Percentiles rank a stretch among this genome's conserved stretches.
Conservation (phyloP, 257 asterid species). For the Ballota nigra region DNA sequence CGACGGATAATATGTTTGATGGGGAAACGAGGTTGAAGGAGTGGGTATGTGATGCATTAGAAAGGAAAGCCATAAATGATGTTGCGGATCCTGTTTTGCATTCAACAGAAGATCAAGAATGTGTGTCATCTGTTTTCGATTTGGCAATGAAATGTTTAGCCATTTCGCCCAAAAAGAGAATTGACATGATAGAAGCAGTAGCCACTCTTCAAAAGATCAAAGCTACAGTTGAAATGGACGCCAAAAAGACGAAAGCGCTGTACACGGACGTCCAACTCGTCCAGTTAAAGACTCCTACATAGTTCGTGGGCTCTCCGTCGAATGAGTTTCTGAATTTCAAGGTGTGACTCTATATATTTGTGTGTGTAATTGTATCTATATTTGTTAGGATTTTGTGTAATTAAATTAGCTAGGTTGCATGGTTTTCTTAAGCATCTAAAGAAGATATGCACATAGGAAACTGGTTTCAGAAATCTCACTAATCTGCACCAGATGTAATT, state of each 20-base stretch:
- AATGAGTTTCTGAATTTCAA: background rate
- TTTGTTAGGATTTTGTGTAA: too few relatives aligned
- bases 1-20: constrained; percentile 27
- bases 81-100: constrained; percentile 21
- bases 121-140: background rate
- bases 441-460: background rate
- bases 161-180: background rate
- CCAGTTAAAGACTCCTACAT: background rate
- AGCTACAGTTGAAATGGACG: background rate
- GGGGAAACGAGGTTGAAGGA: background rate
- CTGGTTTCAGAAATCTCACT: background rate
- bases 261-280: background rate
- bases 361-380: background rate
- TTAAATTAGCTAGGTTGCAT: background rate
- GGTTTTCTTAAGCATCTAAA: background rate
- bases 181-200: constrained; percentile 7
- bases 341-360: background rate
- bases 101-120: background rate
- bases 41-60: constrained; percentile 28
- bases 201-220: constrained; percentile 25
- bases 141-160: background rate
- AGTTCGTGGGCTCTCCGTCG: background rate
- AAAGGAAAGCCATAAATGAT: constrained; percentile 2
- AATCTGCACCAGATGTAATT: background rate
- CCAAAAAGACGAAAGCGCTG: background rate